These are phyloP conservation scores for Pestalotiopsis sp. DNA, from an alignment of 2,329 filamentous ascomycete genomes.

Conservation along the genomic window DNA sequence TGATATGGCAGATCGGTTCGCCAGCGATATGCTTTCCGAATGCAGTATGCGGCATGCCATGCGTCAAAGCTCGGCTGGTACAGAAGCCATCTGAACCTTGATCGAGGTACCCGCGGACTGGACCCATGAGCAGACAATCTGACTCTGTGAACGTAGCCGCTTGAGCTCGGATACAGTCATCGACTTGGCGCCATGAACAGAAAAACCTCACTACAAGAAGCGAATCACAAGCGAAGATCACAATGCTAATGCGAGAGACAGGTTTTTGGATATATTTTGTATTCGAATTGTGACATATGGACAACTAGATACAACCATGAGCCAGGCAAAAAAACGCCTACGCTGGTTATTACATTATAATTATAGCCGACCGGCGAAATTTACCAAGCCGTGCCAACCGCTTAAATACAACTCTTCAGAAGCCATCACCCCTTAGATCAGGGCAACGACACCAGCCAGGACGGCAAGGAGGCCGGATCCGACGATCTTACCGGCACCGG, in stretches of 20 bases:
- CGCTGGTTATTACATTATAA: constrained; percentile 11
- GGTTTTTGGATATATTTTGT: neutral
- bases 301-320: constrained; percentile 1
- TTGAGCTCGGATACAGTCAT: no score
- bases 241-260: neutral
- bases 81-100: no score
- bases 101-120: no score
- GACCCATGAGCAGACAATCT: no score
- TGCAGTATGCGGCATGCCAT: no score
- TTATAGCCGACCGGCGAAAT: constrained; percentile 2
- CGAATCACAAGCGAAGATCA: neutral
- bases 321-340: constrained; percentile 1
- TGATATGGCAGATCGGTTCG: neutral
- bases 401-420: neutral
- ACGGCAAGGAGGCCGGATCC: constrained; percentile 3
- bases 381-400: neutral
- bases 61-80: no score
- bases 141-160: no score
- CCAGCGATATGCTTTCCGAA: neutral
- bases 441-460: constrained; percentile 2
- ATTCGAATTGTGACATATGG: constrained; percentile 1
- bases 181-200: neutral
- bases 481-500: constrained; percentile 11
- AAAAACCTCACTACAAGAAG: neutral
- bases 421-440: constrained; percentile 3